Evolutionary conservation across 176 grass and related monocot genomes (phyloP).

Genomic region (Areca catechu): DNA sequence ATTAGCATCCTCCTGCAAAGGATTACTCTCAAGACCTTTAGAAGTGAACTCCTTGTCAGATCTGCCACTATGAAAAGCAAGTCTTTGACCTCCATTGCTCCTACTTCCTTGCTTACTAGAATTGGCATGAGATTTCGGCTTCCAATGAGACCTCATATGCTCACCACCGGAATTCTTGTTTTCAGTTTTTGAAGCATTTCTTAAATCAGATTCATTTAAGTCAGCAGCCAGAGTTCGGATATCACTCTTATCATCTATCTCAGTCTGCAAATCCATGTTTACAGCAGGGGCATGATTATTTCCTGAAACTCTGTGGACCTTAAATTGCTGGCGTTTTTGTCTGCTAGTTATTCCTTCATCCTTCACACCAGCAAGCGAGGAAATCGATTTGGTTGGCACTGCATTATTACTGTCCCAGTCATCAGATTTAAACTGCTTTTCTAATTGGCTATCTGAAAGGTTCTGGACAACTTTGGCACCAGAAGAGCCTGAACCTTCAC

Average conservation of each 20-base stretch:
- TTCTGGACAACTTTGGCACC: constrained; percentile 28
- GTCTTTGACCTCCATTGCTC: constrained; percentile 25
- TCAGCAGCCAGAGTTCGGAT: constrained; percentile 12
- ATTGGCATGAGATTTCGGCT: constrained; percentile 54
- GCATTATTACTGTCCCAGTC: constrained; percentile 16
- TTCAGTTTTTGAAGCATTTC: constrained; percentile 34
- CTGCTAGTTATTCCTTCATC: constrained; percentile 36
- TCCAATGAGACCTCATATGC: constrained; percentile 54
- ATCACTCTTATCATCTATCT: constrained; percentile 26
- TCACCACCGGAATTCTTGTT: constrained; percentile 29
- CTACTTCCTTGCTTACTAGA: constrained; percentile 33
- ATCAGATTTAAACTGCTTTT: constrained; percentile 28
- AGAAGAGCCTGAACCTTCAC: constrained; percentile 27
- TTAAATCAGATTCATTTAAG: constrained; percentile 29
- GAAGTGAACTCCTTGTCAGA: constrained; percentile 11
- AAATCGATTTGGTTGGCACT: constrained; percentile 18
- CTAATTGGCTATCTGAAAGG: constrained; percentile 19
- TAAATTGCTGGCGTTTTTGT: constrained; percentile 44
- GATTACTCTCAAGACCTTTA: not conserved
- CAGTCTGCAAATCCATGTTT: constrained; percentile 26
- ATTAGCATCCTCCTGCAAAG: not conserved
- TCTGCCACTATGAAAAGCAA: not conserved
- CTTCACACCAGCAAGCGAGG: constrained; percentile 15
- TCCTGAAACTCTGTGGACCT: constrained; percentile 40
- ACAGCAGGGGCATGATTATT: constrained; percentile 28